A percentile compares a stretch with the other conserved stretches of the same genome.
These are phyloP conservation scores for Mycosphaerella sp. DNA, from an alignment of 2,329 filamentous ascomycete genomes.

Conservation along the genomic window DNA sequence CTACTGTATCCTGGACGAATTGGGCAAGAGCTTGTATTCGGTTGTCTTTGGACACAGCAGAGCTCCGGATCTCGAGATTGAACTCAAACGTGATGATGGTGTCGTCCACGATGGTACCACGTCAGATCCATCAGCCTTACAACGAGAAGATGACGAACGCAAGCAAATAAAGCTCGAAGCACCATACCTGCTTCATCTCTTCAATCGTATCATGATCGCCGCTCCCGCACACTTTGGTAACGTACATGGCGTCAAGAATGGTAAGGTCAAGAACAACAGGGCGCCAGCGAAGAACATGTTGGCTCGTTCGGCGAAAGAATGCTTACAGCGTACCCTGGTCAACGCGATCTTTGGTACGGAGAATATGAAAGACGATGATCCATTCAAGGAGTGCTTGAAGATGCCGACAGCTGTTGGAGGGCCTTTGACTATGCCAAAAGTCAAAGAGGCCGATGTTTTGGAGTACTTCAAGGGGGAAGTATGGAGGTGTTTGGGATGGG, in stretches of 20 bases:
- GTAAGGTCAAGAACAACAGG: conserved; percentile 27
- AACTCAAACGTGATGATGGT: conserved; percentile 20
- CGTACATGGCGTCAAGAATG: conserved; percentile 11
- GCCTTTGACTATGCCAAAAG: conserved; percentile 31
- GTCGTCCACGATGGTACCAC: conserved; percentile 25
- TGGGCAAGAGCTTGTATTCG: conserved; percentile 37
- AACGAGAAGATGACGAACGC: conserved; percentile 14
- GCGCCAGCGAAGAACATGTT: conserved; percentile 32
- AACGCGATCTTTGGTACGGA: conserved; percentile 39
- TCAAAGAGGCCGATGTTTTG: conserved; percentile 38
- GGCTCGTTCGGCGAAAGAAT: conserved; percentile 36
- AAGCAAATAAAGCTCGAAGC: conserved; percentile 33
- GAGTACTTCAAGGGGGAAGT: conserved; percentile 53
- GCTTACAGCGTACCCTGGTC: conserved; percentile 43
- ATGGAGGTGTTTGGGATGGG: conserved; percentile 55
- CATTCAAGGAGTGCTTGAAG: conserved; percentile 39
- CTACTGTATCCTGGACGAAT: conserved; percentile 37
- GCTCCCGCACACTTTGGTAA: conserved; percentile 35
- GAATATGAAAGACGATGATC: conserved; percentile 31
- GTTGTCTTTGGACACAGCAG: conserved; percentile 35
- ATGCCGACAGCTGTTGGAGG: conserved; percentile 33
- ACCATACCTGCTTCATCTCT: conserved; percentile 39
- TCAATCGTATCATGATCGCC: conserved; percentile 37
- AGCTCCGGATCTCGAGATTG: conserved; percentile 20
- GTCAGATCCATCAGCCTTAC: conserved; percentile 7